Percentiles rank a stretch among this genome's conserved stretches.
Evolutionary conservation across 2,329 filamentous ascomycete genomes (phyloP).

Genomic region (Diaporthe sp.): DNA sequence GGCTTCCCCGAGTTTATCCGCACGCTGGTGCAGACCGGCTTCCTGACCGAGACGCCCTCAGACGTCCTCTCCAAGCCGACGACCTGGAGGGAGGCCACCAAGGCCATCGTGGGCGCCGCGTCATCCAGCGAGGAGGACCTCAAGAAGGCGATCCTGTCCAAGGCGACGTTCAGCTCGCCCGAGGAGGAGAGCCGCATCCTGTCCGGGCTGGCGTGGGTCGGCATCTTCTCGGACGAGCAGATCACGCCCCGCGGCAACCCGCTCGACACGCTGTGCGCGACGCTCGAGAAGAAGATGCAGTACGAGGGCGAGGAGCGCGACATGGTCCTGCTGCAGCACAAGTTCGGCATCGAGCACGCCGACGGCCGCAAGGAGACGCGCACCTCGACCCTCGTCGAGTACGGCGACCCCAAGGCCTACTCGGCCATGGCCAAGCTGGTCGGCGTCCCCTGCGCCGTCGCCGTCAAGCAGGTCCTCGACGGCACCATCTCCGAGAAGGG

Average conservation of each 20-base stretch:
- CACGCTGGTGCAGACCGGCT: constrained; percentile 89
- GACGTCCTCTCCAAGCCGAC: constrained; percentile 76
- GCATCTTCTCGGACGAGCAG: constrained; percentile 75
- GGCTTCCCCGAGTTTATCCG: constrained; percentile 94
- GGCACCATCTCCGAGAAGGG: constrained; percentile 80
- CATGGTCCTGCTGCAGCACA: constrained; percentile 84
- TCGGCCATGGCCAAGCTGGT: constrained; percentile 88
- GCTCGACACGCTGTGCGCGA: constrained; percentile 91
- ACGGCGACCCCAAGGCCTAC: constrained; percentile 84
- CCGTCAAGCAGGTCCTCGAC: constrained; percentile 83
- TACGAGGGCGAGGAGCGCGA: constrained; percentile 87
- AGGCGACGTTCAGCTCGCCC: constrained; percentile 76
- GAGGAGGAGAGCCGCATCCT: constrained; percentile 80
- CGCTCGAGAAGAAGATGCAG: constrained; percentile 90
- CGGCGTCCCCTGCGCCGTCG: constrained; percentile 75
- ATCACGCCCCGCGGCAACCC: constrained; percentile 83
- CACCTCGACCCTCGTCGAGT: constrained; percentile 86
- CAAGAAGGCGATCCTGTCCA: constrained; percentile 78
- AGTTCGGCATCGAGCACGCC: constrained; percentile 86
- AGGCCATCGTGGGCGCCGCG: constrained; percentile 79
- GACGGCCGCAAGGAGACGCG: constrained; percentile 83
- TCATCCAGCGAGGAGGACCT: constrained; percentile 79
- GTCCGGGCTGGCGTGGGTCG: constrained; percentile 78
- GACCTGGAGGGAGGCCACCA: constrained; percentile 87
- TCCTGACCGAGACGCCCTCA: constrained; percentile 80